These are phyloP conservation scores for Arachis monticola DNA, from an alignment of 331 rosid genomes.

Conservation along the genomic window DNA sequence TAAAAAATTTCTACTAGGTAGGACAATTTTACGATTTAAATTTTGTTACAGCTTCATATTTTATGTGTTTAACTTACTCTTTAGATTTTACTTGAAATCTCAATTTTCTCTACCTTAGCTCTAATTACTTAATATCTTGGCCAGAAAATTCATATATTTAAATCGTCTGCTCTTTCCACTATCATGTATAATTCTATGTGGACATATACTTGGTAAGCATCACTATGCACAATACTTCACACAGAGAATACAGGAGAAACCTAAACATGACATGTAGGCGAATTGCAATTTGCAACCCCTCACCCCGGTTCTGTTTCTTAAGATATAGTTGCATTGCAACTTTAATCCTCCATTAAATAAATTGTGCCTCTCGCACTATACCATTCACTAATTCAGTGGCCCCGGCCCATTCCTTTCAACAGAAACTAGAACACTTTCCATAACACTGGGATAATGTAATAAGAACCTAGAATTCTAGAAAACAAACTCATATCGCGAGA, in stretches of 20 bases:
- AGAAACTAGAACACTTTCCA: not conserved
- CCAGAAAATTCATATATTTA: not conserved
- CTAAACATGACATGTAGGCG: not conserved
- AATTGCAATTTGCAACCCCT: not conserved
- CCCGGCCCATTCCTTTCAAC: not conserved
- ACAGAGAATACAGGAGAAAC: not conserved
- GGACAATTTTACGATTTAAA: too few relatives aligned
- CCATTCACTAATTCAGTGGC: not conserved
- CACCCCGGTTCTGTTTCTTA: not conserved
- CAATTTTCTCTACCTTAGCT: too few relatives aligned
- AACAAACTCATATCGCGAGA: not conserved
- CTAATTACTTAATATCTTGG: slow-evolving; percentile 12
- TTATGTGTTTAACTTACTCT: too few relatives aligned
- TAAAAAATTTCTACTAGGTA: too few relatives aligned
- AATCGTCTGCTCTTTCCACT: not conserved
- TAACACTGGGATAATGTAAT: not conserved
- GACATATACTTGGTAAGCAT: not conserved
- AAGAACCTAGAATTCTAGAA: not conserved
- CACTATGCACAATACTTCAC: not conserved
- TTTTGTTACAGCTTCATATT: too few relatives aligned
- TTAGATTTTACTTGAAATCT: too few relatives aligned
- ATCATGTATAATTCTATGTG: not conserved
- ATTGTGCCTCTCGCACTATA: not conserved
- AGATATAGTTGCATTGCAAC: slow-evolving; percentile 12
- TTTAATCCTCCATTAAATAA: not conserved